Evolutionary conservation across 176 grass and related monocot species (phyloP).

Genomic region (Melocanna baccifera): DNA sequence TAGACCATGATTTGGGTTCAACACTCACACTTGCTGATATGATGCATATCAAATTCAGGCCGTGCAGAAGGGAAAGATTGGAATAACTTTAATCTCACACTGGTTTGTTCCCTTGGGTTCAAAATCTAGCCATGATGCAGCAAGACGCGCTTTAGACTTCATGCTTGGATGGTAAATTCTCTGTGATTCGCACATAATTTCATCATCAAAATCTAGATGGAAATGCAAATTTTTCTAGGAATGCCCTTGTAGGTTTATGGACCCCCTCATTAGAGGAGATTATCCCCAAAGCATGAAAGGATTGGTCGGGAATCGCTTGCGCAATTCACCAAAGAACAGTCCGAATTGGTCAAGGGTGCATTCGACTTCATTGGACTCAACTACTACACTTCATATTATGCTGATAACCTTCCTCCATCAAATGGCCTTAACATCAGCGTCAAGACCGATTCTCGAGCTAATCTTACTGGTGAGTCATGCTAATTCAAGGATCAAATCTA

Average conservation of each 20-base stretch:
- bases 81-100: constrained; percentile 48
- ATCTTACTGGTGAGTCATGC: constrained; percentile 21
- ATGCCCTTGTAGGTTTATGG: constrained; percentile 39
- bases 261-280: constrained; percentile 44
- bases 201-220: not conserved
- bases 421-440: constrained; percentile 24
- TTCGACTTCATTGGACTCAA: constrained; percentile 76
- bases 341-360: constrained; percentile 41
- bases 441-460: constrained; percentile 17
- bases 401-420: not conserved
- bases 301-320: constrained; percentile 44
- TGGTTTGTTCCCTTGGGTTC: constrained; percentile 56
- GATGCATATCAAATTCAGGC: constrained; percentile 22
- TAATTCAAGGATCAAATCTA: not conserved
- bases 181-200: not conserved
- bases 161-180: constrained; percentile 62
- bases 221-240: not conserved
- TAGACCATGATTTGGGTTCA: not conserved
- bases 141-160: constrained; percentile 55
- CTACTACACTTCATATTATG: constrained; percentile 54
- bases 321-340: constrained; percentile 43
- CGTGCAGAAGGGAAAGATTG: constrained; percentile 49
- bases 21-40: not conserved
- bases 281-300: constrained; percentile 49
- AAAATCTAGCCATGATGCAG: constrained; percentile 40